A percentile compares a stretch with the other conserved stretches of the same genome.
Evolutionary conservation across 805 yeast species (phyloP).

Genomic region (Cyberlindnera mycetangii): DNA sequence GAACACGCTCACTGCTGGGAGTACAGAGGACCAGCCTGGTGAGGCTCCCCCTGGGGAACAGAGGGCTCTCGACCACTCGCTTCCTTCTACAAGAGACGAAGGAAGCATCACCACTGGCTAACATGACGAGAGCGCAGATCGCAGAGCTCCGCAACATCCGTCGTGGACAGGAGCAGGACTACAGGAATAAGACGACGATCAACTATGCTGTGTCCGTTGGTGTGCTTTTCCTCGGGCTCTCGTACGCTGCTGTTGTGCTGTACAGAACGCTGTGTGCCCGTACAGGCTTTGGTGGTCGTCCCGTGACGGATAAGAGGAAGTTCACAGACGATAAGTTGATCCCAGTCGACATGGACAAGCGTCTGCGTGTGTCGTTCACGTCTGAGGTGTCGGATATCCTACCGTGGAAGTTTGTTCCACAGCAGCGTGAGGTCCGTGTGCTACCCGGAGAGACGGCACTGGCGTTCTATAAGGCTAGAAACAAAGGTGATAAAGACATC

Average conservation of each 20-base stretch:
- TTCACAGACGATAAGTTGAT: constrained; percentile 85
- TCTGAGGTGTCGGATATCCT: constrained; percentile 86
- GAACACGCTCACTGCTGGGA: no score
- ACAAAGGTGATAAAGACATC: constrained; percentile 79
- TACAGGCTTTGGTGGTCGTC: constrained; percentile 96
- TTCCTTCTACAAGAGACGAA: constrained; percentile 8
- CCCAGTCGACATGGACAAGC: constrained; percentile 81
- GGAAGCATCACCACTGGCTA: constrained; percentile 15
- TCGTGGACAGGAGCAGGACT: constrained; percentile 17
- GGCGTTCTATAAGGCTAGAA: constrained; percentile 92
- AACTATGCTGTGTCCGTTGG: constrained; percentile 69
- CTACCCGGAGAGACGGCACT: constrained; percentile 98
- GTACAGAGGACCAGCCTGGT: neutral
- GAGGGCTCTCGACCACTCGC: constrained; percentile 1
- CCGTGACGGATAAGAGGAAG: constrained; percentile 76
- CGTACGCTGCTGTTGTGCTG: constrained; percentile 90
- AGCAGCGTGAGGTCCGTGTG: constrained; percentile 87
- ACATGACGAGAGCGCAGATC: constrained; percentile 26
- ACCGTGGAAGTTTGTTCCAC: constrained; percentile 95
- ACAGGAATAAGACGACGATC: constrained; percentile 44
- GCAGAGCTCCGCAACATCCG: constrained; percentile 23
- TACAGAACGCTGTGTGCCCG: constrained; percentile 89
- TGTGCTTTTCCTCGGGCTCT: constrained; percentile 66
- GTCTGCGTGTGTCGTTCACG: constrained; percentile 82
- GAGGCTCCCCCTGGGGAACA: neutral